phyloP scores from a whole-genome alignment of 2,329 filamentous ascomycete genomes.

The Ramichloridium luteum region DNA sequence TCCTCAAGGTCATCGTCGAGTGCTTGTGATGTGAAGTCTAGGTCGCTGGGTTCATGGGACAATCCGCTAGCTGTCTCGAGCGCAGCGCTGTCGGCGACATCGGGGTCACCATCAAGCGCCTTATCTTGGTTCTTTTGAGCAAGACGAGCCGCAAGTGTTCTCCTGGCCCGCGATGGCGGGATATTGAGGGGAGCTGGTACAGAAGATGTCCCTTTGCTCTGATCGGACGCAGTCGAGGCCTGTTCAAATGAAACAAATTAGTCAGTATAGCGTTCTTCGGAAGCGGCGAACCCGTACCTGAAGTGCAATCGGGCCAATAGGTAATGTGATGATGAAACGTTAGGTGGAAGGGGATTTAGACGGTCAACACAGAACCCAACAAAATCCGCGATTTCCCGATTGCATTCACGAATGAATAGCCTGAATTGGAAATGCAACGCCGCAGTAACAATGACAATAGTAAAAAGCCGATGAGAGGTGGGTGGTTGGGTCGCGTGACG shows the following conservation, averaged over 20 bases:
- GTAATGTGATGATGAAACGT: too few relatives aligned
- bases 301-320: too few relatives aligned
- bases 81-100: slow-evolving; percentile 21
- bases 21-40: slow-evolving; percentile 8
- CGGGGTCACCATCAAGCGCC: slow-evolving; percentile 20
- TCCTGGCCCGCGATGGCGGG: slow-evolving; percentile 71
- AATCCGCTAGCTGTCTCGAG: slow-evolving; percentile 21
- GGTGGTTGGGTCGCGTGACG: too few relatives aligned
- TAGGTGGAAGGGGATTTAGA: too few relatives aligned
- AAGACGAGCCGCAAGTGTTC: slow-evolving; percentile 80
- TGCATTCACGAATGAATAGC: too few relatives aligned
- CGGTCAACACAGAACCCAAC: too few relatives aligned
- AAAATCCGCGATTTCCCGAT: too few relatives aligned
- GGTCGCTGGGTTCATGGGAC: slow-evolving; percentile 17
- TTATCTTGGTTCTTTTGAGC: slow-evolving; percentile 36
- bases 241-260: slow-evolving; percentile 3
- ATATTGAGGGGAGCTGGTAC: slow-evolving; percentile 75
- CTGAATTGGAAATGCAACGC: too few relatives aligned
- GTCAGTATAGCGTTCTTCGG: slow-evolving; percentile 4
- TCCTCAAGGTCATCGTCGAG: slow-evolving; percentile 5
- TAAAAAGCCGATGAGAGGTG: too few relatives aligned
- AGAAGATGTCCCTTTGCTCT: slow-evolving; percentile 25
- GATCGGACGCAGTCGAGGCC: slow-evolving; percentile 1
- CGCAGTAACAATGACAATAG: too few relatives aligned
- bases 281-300: background rate